Conservation (phyloP, 495 filamentous ascomycete genomes). For the Neurospora tetrasperma region DNA sequence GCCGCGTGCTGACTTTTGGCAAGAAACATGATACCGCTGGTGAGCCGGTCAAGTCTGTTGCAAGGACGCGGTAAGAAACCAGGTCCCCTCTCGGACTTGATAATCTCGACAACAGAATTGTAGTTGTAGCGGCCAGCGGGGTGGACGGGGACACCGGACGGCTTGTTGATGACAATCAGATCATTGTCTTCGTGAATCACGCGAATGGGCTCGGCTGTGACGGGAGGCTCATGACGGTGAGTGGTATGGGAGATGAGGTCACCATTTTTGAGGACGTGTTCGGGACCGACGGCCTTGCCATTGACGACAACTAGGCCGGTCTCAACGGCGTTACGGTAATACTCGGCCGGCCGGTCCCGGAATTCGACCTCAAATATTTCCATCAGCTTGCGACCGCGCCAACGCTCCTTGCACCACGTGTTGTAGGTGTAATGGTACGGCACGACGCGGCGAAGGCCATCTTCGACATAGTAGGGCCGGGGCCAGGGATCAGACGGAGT, state of each 20-base stretch:
- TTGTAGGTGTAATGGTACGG: slow-evolving; percentile 95
- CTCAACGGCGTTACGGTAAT: slow-evolving; percentile 80
- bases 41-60: slow-evolving; percentile 88
- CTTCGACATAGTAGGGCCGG: slow-evolving; percentile 66
- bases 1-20: slow-evolving; percentile 74
- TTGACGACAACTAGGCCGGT: slow-evolving; percentile 63
- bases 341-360: slow-evolving; percentile 72
- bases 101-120: slow-evolving; percentile 88
- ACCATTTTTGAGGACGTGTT: slow-evolving; percentile 38
- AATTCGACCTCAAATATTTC: slow-evolving; percentile 82
- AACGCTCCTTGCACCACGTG: slow-evolving; percentile 82
- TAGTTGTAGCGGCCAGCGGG: slow-evolving; percentile 90
- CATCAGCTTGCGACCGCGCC: slow-evolving; percentile 63
- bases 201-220: slow-evolving; percentile 65
- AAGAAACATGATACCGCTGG: slow-evolving; percentile 95
- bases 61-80: slow-evolving; percentile 69
- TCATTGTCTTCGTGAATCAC: slow-evolving; percentile 85
- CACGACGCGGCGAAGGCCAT: slow-evolving; percentile 67
- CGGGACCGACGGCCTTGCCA: slow-evolving; percentile 48
- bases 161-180: slow-evolving; percentile 93
- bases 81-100: slow-evolving; percentile 65
- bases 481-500: slow-evolving; percentile 57
- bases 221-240: slow-evolving; percentile 92
- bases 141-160: slow-evolving; percentile 88
- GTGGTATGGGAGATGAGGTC: slow-evolving; percentile 86